Evolutionary conservation across 2,329 filamentous ascomycete species (phyloP).

Genomic region (Phaeosphaeriaceae sp.): DNA sequence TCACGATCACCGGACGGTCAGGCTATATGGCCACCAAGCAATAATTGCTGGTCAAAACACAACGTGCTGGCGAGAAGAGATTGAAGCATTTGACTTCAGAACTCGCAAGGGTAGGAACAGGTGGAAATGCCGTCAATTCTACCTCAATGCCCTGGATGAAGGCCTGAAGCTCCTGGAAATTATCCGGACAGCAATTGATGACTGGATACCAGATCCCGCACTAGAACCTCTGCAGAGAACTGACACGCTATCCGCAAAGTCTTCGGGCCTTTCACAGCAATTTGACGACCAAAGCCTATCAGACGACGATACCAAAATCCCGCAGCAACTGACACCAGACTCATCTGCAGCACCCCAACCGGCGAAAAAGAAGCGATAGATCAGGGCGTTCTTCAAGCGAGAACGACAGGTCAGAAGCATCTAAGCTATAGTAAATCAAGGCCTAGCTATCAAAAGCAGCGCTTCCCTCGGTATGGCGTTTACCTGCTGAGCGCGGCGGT

Average conservation of each 20-base stretch:
- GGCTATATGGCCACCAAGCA: neutral
- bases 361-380: neutral
- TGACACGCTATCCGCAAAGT: neutral
- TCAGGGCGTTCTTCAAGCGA: neutral
- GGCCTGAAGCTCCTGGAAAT: neutral
- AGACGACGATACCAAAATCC: neutral
- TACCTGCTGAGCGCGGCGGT: neutral
- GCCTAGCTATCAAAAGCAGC: neutral
- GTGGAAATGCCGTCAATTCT: neutral
- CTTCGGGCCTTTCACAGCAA: neutral
- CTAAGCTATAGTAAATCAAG: too few species aligned
- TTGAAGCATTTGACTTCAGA: neutral
- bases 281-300: neutral
- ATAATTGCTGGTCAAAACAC: neutral
- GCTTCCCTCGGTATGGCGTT: neutral
- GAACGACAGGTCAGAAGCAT: too few species aligned
- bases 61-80: neutral
- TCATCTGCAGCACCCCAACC: neutral
- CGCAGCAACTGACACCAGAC: neutral
- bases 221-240: neutral
- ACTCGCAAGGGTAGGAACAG: neutral
- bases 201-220: neutral
- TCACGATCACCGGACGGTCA: conserved; percentile 9
- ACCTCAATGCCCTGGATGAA: neutral
- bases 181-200: neutral